Evolutionary conservation across 495 filamentous ascomycete species (phyloP), one percentile per base, ranked within the genome.

Genomic region (Neurospora sp.): DNA sequence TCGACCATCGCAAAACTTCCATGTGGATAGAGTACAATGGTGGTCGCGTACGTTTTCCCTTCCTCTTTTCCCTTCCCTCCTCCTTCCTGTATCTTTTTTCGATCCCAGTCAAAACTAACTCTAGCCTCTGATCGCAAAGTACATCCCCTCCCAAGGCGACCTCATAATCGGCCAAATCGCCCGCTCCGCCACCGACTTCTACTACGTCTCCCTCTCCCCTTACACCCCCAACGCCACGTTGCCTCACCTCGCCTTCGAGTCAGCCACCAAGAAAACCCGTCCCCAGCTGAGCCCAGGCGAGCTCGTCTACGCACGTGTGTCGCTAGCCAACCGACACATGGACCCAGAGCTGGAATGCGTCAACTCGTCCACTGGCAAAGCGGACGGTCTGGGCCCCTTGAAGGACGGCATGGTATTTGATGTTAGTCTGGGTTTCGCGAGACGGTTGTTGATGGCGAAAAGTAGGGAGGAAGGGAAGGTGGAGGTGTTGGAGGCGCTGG

Each of bases 271-370:
- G 80, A 99, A 98, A 80, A 96, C 93, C 4, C 88, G 94, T 9
- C 96, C 96, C 4, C 86, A 91, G 72, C 86, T 99, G 73, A 81
- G 83, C 45, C 79, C 87, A 4, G 93, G 94, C 40, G 88, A 91
- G 53, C 79, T 97, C 10, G 93, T 98, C 40, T 98, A 98, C 81
- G 94, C 94, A 14, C 90, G 96, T 41, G 84, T 96, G 40, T 86
- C 88, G 0, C 84, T 90, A 12, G 87, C 94, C 12, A 91, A 92
- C 69, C 89, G 90, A 53, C 90, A 94, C 77, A 92, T 93, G 82
- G 93, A 97, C 75, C 88, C 93, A 0, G 96, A 99, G 78, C 84
- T 99, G 7, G 92, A 94, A 70, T 98, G 96, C 79, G 91, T 96
- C 27, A 91, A 93, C 53, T 87, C 92, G 0, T 85, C 90, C 1